Percentiles rank a stretch among this genome's conserved stretches.
These are phyloP conservation scores for Plasmodiophora brassicae DNA, from an alignment of 208 protist species.

Conservation along the genomic window DNA sequence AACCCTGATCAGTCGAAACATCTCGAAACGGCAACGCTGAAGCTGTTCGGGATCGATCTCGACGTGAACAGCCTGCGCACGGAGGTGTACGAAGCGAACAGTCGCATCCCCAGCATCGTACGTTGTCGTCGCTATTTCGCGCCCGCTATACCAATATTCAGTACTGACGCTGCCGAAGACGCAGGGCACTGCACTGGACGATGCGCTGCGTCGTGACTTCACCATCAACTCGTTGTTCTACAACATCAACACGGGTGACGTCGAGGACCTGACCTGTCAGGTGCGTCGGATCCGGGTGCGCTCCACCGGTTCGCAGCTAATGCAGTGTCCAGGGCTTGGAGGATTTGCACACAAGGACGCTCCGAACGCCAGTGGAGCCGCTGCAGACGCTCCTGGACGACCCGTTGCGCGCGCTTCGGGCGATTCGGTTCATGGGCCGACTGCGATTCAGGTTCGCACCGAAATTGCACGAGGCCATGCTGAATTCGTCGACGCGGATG, in stretches of 20 bases:
- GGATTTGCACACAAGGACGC: slow-evolving; percentile 35
- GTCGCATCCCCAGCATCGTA: slow-evolving; percentile 75
- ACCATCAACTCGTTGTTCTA: slow-evolving; percentile 98
- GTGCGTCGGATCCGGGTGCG: not conserved
- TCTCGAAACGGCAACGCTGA: slow-evolving; percentile 89
- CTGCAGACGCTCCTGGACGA: slow-evolving; percentile 57
- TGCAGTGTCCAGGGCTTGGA: slow-evolving; percentile 10
- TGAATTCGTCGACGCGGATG: not conserved
- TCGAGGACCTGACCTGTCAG: slow-evolving; percentile 86
- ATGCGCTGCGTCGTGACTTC: slow-evolving; percentile 90
- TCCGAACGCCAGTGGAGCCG: slow-evolving; percentile 52
- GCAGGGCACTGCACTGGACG: slow-evolving; percentile 72
- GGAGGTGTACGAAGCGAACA: slow-evolving; percentile 80
- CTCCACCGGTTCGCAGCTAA: not conserved
- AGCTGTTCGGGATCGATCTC: slow-evolving; percentile 63
- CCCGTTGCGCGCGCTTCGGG: slow-evolving; percentile 58
- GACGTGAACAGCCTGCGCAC: slow-evolving; percentile 91
- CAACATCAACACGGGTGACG: slow-evolving; percentile 83
- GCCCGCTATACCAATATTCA: not conserved
- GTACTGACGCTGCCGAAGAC: not conserved
- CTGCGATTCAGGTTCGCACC: slow-evolving; percentile 34
- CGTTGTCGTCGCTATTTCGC: too few species aligned
- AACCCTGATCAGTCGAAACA: slow-evolving; percentile 80
- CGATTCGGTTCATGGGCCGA: slow-evolving; percentile 53
- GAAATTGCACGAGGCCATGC: not conserved